Percentiles rank a stretch among this genome's conserved stretches.
These are phyloP conservation scores for Neofusicoccum sp. DNA, from an alignment of 2,329 filamentous ascomycete species.

Conservation along the genomic window DNA sequence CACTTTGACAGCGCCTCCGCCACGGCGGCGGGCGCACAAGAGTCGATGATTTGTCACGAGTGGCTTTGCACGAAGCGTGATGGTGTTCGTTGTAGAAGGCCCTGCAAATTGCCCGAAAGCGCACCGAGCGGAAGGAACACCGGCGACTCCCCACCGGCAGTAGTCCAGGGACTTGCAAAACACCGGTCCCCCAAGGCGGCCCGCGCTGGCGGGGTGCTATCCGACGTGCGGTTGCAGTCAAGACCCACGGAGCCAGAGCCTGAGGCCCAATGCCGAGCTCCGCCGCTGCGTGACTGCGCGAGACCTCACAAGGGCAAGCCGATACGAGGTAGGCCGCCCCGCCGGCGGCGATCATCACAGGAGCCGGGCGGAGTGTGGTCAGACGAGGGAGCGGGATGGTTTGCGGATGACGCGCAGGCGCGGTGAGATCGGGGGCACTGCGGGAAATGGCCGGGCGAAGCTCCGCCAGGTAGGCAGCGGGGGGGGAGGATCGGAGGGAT, in stretches of 20 bases:
- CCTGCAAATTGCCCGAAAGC: conserved; percentile 1
- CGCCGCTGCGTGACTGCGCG: background rate
- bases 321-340: background rate
- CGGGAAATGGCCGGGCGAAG: background rate
- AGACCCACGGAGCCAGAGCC: background rate
- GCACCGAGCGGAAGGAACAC: background rate
- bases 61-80: background rate
- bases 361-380: conserved; percentile 5
- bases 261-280: background rate
- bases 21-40: background rate
- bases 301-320: background rate
- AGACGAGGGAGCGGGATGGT: background rate
- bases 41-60: background rate
- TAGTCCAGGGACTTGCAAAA: background rate
- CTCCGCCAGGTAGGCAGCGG: background rate
- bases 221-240: background rate
- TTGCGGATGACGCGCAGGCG: conserved; percentile 10
- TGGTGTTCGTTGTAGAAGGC: background rate
- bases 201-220: background rate
- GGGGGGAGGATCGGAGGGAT: no score
- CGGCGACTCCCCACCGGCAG: conserved; percentile 1
- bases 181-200: background rate
- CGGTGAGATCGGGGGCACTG: background rate
- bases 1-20: conserved; percentile 1
- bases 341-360: background rate